Conservation (phyloP, 1,139 yeast genomes). For the Kurtzmaniella quercitrusa region DNA sequence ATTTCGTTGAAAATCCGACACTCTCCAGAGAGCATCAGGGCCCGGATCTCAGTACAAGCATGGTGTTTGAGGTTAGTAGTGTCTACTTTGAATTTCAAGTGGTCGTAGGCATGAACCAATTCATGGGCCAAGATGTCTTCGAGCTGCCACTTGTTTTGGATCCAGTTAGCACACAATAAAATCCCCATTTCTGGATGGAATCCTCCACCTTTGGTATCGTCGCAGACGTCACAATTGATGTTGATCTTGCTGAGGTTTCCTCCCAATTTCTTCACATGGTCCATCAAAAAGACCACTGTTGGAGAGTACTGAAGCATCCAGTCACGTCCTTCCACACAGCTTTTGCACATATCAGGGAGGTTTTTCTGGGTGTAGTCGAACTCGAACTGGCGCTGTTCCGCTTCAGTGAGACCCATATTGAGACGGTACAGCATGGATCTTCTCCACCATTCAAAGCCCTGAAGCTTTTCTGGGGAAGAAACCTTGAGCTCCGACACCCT, state of each 20-base stretch:
- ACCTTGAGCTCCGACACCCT: conserved; percentile 9
- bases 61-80: conserved; percentile 84
- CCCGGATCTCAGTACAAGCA: conserved; percentile 95
- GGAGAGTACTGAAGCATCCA: conserved; percentile 84
- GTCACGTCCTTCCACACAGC: conserved; percentile 69
- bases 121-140: conserved; percentile 94
- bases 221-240: conserved; percentile 81
- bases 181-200: conserved; percentile 89
- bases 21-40: conserved; percentile 90
- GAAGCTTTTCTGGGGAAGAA: conserved; percentile 21
- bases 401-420: conserved; percentile 58
- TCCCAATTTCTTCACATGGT: conserved; percentile 71
- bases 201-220: conserved; percentile 86
- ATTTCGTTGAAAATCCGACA: conserved; percentile 89
- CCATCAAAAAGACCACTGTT: conserved; percentile 81
- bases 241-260: conserved; percentile 43
- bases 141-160: conserved; percentile 72
- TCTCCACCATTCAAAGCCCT: conserved; percentile 80
- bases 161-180: conserved; percentile 79
- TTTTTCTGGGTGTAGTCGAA: conserved; percentile 47
- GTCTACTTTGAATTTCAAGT: conserved; percentile 80
- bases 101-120: conserved; percentile 89
- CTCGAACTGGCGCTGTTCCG: conserved; percentile 56
- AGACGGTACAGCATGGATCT: conserved; percentile 68
- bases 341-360: conserved; percentile 50